Evolutionary conservation across 108 stramenopile genomes (phyloP).

Genomic region (Cyclotella sp.): DNA sequence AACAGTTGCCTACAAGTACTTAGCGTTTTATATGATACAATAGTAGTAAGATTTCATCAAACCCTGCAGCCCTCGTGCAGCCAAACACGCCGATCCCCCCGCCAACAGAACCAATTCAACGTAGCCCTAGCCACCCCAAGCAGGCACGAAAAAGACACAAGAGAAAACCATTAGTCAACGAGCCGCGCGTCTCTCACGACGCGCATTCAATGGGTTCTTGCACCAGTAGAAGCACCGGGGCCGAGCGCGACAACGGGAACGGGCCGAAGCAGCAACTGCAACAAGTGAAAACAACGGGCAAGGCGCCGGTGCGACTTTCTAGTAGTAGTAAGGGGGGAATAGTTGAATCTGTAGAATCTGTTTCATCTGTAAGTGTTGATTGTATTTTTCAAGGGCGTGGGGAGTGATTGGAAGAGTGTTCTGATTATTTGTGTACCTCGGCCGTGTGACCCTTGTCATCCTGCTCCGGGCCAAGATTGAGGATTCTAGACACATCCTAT

Average conservation of each 20-base stretch:
- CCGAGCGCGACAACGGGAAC: slow-evolving; percentile 7
- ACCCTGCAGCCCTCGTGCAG: too few relatives aligned
- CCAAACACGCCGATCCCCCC: too few relatives aligned
- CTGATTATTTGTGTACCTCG: background rate
- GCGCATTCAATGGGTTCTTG: slow-evolving; percentile 44
- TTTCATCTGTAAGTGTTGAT: background rate
- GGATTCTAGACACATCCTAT: too few relatives aligned
- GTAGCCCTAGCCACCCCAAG: too few relatives aligned
- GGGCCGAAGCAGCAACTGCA: slow-evolving; percentile 11
- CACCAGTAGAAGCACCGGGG: slow-evolving; percentile 36
- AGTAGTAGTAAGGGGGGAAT: background rate
- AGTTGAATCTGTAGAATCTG: background rate
- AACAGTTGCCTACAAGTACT: too few relatives aligned
- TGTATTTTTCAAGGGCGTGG: background rate
- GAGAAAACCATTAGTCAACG: background rate
- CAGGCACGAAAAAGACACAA: too few relatives aligned
- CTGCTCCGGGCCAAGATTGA: too few relatives aligned
- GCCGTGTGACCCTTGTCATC: background rate
- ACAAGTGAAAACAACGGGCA: background rate
- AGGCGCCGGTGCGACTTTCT: slow-evolving; percentile 21
- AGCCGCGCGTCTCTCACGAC: slow-evolving; percentile 23
- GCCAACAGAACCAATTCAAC: too few relatives aligned
- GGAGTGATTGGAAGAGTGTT: background rate
- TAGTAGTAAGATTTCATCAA: too few relatives aligned
- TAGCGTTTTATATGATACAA: too few relatives aligned